phyloP scores from a whole-genome alignment of 2,329 filamentous ascomycete genomes.

The Paradendryphiella salina region DNA sequence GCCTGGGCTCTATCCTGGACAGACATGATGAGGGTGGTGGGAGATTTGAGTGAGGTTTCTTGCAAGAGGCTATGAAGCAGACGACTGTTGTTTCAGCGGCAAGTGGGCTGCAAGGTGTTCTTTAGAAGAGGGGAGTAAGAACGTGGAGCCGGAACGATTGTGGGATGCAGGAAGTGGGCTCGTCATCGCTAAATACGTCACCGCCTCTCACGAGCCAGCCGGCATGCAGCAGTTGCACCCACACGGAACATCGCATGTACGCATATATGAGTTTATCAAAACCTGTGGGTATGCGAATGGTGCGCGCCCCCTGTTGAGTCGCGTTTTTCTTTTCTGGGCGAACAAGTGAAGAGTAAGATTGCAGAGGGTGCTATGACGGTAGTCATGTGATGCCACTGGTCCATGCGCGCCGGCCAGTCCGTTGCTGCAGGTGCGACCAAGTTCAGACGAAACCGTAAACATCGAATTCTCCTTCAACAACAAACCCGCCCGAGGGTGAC shows the following conservation, averaged over 20 bases:
- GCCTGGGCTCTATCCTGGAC: constrained; percentile 76
- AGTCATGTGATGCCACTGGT: constrained; percentile 16
- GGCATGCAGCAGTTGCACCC: constrained; percentile 10
- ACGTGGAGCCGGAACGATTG: constrained; percentile 31
- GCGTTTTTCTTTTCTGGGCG: constrained; percentile 5
- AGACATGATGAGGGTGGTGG: constrained; percentile 61
- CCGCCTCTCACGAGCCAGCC: constrained; percentile 40
- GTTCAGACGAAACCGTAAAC: constrained; percentile 27
- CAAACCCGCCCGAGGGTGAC: constrained; percentile 27
- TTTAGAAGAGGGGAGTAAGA: constrained; percentile 18
- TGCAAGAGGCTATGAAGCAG: constrained; percentile 6
- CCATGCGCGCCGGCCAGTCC: constrained; percentile 21
- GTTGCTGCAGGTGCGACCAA: constrained; percentile 24
- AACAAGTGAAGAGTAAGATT: constrained; percentile 8
- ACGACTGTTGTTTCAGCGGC: constrained; percentile 7
- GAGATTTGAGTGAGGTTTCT: constrained; percentile 7
- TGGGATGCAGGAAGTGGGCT: constrained; percentile 34
- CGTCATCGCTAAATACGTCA: constrained; percentile 46
- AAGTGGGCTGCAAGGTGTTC: constrained; percentile 20
- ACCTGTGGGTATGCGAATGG: neutral
- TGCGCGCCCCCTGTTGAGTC: neutral
- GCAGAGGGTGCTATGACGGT: constrained; percentile 11
- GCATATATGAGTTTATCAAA: constrained; percentile 7
- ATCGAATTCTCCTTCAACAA: constrained; percentile 28
- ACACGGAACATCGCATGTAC: constrained; percentile 5